Conservation (phyloP, 495 filamentous ascomycete species). For the Neurospora sp. region DNA sequence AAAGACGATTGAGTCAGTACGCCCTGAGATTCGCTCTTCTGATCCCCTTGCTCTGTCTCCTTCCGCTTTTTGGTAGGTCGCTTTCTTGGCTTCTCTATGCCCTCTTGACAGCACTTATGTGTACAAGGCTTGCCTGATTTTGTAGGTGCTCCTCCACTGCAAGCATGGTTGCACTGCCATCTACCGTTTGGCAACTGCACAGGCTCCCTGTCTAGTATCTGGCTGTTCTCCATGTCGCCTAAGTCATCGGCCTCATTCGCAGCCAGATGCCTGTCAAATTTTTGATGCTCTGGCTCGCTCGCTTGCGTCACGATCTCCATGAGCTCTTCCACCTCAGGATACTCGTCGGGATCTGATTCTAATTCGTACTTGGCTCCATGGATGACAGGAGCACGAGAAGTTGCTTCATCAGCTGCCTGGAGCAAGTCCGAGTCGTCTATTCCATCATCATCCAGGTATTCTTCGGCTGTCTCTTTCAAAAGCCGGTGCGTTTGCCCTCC, state of each 20-base stretch:
- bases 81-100: conserved; percentile 68
- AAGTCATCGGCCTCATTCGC: conserved; percentile 10
- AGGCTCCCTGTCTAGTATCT: conserved; percentile 29
- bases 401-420: conserved; percentile 12
- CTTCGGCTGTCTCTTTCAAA: neutral
- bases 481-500: neutral
- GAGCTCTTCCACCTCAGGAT: conserved; percentile 24
- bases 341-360: conserved; percentile 13
- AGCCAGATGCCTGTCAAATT: conserved; percentile 25
- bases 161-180: conserved; percentile 81
- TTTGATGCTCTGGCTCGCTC: conserved; percentile 18
- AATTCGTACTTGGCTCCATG: neutral
- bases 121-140: conserved; percentile 37
- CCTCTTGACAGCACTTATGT: conserved; percentile 84
- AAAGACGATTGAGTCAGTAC: neutral
- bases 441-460: conserved; percentile 11
- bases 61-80: conserved; percentile 27
- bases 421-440: conserved; percentile 18
- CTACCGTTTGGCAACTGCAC: conserved; percentile 66
- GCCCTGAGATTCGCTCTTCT: neutral
- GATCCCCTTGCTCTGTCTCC: neutral
- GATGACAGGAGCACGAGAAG: neutral
- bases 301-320: conserved; percentile 1
- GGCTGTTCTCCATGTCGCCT: conserved; percentile 11
- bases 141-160: conserved; percentile 57